Evolutionary conservation across 2,329 filamentous ascomycete species (phyloP).

Genomic region (Bertia moriformis): DNA sequence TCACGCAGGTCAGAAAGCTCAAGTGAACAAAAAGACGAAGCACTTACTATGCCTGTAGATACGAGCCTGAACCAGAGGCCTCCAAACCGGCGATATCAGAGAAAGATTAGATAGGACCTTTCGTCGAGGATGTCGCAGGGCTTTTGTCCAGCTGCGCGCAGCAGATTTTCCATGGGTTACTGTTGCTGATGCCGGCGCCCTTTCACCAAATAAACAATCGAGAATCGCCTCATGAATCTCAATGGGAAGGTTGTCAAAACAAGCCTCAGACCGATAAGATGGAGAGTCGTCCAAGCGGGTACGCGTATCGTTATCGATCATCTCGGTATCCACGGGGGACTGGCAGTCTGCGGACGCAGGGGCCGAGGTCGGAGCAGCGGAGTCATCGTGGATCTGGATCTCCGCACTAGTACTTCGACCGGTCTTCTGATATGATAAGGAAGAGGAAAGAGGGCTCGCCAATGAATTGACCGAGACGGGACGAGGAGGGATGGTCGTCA

Average conservation of each 20-base stretch:
- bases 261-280: background rate
- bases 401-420: slow-evolving; percentile 11
- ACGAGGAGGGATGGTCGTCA: slow-evolving; percentile 14
- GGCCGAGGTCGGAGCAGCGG: slow-evolving; percentile 5
- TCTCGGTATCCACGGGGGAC: too few relatives aligned
- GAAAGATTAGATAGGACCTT: background rate
- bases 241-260: background rate
- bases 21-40: background rate
- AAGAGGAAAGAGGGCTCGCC: slow-evolving; percentile 8
- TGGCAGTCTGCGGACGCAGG: background rate
- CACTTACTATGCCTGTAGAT: background rate
- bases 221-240: background rate
- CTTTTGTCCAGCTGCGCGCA: background rate
- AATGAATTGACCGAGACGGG: slow-evolving; percentile 16
- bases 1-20: background rate
- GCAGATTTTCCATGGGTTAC: background rate
- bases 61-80: background rate
- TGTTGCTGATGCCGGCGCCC: background rate
- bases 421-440: slow-evolving; percentile 10
- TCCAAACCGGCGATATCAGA: background rate
- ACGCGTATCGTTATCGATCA: too few relatives aligned
- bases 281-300: too few relatives aligned
- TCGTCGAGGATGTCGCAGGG: background rate
- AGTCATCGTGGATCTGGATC: slow-evolving; percentile 9
- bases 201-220: background rate